Evolutionary conservation across 2,329 filamentous ascomycete species (phyloP), one percentile per base, ranked within the genome.

Genomic region (Leptographium galeiforme): DNA sequence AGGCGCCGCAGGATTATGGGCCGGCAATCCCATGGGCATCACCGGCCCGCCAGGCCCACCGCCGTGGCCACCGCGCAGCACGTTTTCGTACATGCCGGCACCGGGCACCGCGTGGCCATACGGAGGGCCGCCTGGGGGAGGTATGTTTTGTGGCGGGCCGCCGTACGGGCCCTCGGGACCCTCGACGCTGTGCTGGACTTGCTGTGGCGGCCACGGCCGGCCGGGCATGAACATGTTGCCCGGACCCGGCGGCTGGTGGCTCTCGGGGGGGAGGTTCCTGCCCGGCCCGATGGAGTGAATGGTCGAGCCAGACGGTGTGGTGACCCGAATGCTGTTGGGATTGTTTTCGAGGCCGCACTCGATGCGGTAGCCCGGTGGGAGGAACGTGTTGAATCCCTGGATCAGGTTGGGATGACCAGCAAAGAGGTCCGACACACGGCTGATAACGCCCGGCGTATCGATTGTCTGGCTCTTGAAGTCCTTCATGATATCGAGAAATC

Each of bases 401-500:
- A 98, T 97, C 32, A 95, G 77, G 64, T 87, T 93, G 3, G 93
- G 93, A 63, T 98, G 91, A 3, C 93, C 93, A 25, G 91, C 90
- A 65, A 98, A 98, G 1, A 98, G 79, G 51, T 89, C 89, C 2
- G 93, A 97, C 33, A 98, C 93, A 49, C 93, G 84, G 63, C 95
- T 94, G 61, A 98, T 98, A 3, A 98, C 93, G 1, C 93, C 93
- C 0, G 93, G 93, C 0, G 93, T 98, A 66, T 98, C 93, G 62
- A 98, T 98, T 4, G 90, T 89, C 70, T 95, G 91, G 62, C 89
- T 95, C 70, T 98, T 98, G 68, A 98, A 98, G 62, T 98, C 93
- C 65, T 98, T 98, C 93, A 98, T 98, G 49, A 98, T 98, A 62
- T 98, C 93, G 47, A 98, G 72, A 62, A 98, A 97, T 40, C 87